phyloP scores from a whole-genome alignment of 257 asterid genomes.

The Cinchona pubescens region DNA sequence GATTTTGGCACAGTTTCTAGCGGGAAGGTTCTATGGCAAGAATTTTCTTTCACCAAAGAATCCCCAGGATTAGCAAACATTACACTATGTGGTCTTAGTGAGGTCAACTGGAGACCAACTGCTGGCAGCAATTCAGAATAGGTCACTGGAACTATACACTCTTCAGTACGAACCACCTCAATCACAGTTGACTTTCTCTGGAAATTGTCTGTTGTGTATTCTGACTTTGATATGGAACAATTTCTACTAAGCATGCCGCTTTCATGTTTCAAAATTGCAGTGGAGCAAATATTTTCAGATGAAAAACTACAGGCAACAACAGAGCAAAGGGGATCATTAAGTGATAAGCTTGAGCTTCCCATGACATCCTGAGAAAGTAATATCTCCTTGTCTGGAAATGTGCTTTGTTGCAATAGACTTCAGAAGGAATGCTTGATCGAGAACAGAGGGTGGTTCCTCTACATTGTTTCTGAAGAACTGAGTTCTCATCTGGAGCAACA shows the following conservation, averaged over 20 bases:
- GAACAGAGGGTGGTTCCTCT: constrained; percentile 39
- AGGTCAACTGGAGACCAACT: constrained; percentile 42
- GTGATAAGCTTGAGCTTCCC: constrained; percentile 45
- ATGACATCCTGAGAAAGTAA: constrained; percentile 54
- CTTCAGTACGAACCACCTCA: constrained; percentile 30
- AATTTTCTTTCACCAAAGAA: constrained; percentile 26
- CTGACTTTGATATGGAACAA: constrained; percentile 19
- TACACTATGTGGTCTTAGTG: constrained; percentile 50
- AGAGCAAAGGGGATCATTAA: constrained; percentile 69
- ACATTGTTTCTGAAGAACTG: constrained; percentile 47
- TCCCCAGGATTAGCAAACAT: constrained; percentile 26
- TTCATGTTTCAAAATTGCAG: constrained; percentile 33
- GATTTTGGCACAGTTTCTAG: background rate
- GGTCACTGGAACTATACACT: constrained; percentile 22
- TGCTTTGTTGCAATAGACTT: constrained; percentile 32
- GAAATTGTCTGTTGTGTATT: constrained; percentile 26
- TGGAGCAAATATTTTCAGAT: constrained; percentile 41
- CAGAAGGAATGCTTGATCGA: constrained; percentile 51
- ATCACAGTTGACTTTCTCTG: constrained; percentile 26
- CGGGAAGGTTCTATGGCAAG: constrained; percentile 21
- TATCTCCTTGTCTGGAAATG: constrained; percentile 28
- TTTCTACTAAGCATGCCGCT: constrained; percentile 19
- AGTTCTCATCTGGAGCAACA: constrained; percentile 59
- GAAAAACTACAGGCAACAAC: constrained; percentile 76
- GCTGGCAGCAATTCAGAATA: constrained; percentile 27